Evolutionary conservation across 169 alveolate genomes (phyloP).

Genomic region (Pseudocohnilembus persalinus): DNA sequence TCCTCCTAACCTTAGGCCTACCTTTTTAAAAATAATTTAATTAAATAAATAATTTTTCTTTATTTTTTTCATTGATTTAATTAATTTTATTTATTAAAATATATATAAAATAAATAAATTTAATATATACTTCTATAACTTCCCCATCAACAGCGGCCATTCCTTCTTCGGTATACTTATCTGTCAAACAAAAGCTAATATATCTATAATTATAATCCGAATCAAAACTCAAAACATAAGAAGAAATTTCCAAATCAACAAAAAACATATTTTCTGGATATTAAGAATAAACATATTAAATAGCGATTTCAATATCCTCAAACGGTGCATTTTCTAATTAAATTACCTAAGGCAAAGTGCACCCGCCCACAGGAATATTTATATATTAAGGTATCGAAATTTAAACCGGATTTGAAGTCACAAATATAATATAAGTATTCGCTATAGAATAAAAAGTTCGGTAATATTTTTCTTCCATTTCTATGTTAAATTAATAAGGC

Average conservation of each 20-base stretch:
- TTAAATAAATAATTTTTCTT: no score
- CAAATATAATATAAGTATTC: conserved; percentile 9
- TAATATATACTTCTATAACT: no score
- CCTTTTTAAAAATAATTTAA: no score
- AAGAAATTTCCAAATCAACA: conserved; percentile 3
- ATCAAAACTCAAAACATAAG: conserved; percentile 1
- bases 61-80: no score
- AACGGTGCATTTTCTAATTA: neutral
- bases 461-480: neutral
- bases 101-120: no score
- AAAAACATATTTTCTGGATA: neutral
- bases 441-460: neutral
- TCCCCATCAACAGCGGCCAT: no score
- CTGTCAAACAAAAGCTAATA: neutral
- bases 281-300: conserved; percentile 3
- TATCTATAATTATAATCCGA: conserved; percentile 1
- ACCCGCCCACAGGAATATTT: conserved; percentile 14
- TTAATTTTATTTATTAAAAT: no score
- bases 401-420: neutral
- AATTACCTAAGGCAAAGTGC: conserved; percentile 14
- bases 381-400: neutral
- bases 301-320: conserved; percentile 1
- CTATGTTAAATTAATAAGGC: neutral
- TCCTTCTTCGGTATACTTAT: neutral
- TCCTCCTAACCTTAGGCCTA: neutral